phyloP scores from a whole-genome alignment of 1,284 basidiomycete genomes.

The Ustilago shanxiensis region DNA sequence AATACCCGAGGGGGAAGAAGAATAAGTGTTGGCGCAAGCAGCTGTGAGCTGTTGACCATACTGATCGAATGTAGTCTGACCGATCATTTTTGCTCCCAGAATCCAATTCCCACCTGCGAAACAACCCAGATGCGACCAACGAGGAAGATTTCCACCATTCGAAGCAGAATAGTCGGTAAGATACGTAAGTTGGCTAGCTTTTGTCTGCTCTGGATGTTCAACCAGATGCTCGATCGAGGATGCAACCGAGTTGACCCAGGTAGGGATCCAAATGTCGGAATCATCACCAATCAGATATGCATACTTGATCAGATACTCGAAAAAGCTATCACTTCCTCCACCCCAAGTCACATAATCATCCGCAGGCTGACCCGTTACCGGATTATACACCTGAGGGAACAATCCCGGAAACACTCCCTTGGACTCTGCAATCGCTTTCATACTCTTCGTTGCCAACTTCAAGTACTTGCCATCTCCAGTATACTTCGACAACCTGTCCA shows the following conservation, averaged over 20 bases:
- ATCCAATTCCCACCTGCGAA: constrained; percentile 64
- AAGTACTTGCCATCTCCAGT: constrained; percentile 55
- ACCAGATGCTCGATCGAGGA: constrained; percentile 54
- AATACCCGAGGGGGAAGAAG: constrained; percentile 52
- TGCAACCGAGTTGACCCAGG: constrained; percentile 56
- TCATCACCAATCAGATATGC: constrained; percentile 53
- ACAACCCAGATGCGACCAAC: constrained; percentile 60
- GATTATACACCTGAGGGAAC: constrained; percentile 40
- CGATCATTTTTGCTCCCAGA: constrained; percentile 58
- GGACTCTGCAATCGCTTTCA: constrained; percentile 54
- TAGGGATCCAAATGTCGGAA: constrained; percentile 43
- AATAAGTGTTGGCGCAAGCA: constrained; percentile 56
- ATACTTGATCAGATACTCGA: constrained; percentile 64
- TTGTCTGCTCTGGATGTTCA: constrained; percentile 40
- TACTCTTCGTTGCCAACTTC: constrained; percentile 42
- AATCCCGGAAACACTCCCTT: constrained; percentile 53
- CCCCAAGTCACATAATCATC: constrained; percentile 63
- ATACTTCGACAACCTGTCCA: constrained; percentile 57
- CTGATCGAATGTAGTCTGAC: constrained; percentile 27
- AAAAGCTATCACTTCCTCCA: constrained; percentile 64
- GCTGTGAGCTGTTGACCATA: constrained; percentile 56
- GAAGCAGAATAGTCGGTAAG: constrained; percentile 52
- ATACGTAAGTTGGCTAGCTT: constrained; percentile 39
- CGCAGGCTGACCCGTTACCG: constrained; percentile 14
- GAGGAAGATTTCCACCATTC: constrained; percentile 46